Percentiles rank a stretch among this genome's conserved stretches.
These are phyloP conservation scores for Neohortaea acidophila DNA, from an alignment of 495 filamentous ascomycete species.

Conservation along the genomic window DNA sequence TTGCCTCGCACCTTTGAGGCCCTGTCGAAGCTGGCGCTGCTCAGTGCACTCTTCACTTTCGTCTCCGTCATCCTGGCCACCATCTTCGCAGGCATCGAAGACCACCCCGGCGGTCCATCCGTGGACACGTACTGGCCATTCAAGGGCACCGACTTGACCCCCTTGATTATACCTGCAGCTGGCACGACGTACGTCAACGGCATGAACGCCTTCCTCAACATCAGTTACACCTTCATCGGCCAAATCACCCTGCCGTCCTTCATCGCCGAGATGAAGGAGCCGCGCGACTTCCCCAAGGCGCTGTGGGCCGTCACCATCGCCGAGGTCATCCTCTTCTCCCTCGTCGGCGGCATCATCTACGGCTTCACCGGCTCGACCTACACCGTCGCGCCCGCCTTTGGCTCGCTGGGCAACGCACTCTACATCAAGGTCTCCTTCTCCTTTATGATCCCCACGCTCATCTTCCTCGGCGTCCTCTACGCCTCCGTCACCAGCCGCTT, in stretches of 20 bases:
- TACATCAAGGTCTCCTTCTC: slow-evolving; percentile 76
- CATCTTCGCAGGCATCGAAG: slow-evolving; percentile 60
- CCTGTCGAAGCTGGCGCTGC: slow-evolving; percentile 57
- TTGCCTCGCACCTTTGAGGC: slow-evolving; percentile 67
- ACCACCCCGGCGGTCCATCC: slow-evolving; percentile 45
- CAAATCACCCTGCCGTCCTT: slow-evolving; percentile 84
- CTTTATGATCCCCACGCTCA: slow-evolving; percentile 85
- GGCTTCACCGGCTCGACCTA: slow-evolving; percentile 74
- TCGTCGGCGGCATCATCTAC: slow-evolving; percentile 63
- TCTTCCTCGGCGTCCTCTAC: slow-evolving; percentile 78
- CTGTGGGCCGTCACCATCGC: slow-evolving; percentile 75
- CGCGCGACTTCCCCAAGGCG: slow-evolving; percentile 76
- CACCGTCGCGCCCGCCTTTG: slow-evolving; percentile 67
- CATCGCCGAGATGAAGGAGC: slow-evolving; percentile 83
- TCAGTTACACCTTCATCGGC: slow-evolving; percentile 83
- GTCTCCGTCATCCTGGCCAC: slow-evolving; percentile 66
- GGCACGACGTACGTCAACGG: slow-evolving; percentile 66
- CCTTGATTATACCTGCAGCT: slow-evolving; percentile 39
- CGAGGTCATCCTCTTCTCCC: slow-evolving; percentile 65
- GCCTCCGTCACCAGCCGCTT: slow-evolving; percentile 78
- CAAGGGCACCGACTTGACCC: slow-evolving; percentile 39
- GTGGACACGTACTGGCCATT: slow-evolving; percentile 23
- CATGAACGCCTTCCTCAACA: slow-evolving; percentile 75
- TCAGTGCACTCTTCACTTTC: slow-evolving; percentile 72
- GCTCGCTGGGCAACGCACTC: slow-evolving; percentile 50